Evolutionary conservation across 1,284 basidiomycete species (phyloP), one percentile per base, ranked within the genome.

Genomic region (Puccinia sorghi): DNA sequence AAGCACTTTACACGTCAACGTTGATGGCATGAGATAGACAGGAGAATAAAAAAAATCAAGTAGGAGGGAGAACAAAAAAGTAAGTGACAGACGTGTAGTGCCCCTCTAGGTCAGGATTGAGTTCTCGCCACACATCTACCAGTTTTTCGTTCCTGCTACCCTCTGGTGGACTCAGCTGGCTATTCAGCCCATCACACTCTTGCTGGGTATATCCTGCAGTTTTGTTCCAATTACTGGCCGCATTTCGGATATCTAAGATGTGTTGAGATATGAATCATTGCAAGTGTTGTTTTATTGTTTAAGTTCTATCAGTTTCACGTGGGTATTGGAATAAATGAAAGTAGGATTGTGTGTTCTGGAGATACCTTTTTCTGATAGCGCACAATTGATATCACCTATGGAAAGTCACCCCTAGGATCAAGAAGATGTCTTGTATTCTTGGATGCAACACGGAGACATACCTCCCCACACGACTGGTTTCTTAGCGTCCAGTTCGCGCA

Each of bases 381-480:
- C 75, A 57, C 75, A 77, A 50, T 77, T 77, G 64, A 77, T 70
- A 39, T 77, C 75, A 52, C 75, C 75, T 75, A 56, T 3, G 22
- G 8, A 39, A 7, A 3, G 8, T 22, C 5, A 48, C 25, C n/a
- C 20, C n/a, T 50, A 6, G 43, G 52, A 56, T n/a, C 32, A 56
- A 9, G 27, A 71, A 11, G 27, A 11, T 64, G 32, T 64, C 20
- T 5, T 70, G 8, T 32, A 32, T 32, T 32, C 32, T 32, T 32
- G 32, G 32, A 32, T 32, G 32, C 32, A 32, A 32, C 32, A 32
- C 32, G 32, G 32, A 9, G n/a, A 22, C 48, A 25, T 20, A 70
- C 75, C 75, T 69, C 75, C 75, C 75, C 75, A 77, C 11, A 77
- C 56, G 8, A 77, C 39, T 15, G 75, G 75, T 66, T 77, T 77